Evolutionary conservation across 495 filamentous ascomycete genomes (phyloP).

Genomic region (Aspergillus panamensis): DNA sequence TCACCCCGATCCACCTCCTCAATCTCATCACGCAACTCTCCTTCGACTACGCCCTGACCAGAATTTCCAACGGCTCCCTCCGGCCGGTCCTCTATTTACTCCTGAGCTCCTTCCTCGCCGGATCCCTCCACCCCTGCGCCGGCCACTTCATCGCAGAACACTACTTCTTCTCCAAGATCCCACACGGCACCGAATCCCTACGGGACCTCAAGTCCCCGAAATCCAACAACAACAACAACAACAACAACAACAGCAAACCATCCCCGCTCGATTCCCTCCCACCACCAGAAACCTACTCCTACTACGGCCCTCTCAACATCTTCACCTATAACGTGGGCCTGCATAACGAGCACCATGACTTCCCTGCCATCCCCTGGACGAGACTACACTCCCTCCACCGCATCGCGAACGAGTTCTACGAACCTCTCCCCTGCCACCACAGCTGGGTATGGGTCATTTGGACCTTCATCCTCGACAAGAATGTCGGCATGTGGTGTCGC

Average conservation of each 20-base stretch:
- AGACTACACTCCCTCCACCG: conserved; percentile 66
- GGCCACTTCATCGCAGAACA: conserved; percentile 99
- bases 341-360: conserved; percentile 99
- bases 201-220: conserved; percentile 31
- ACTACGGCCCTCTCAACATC: conserved; percentile 90
- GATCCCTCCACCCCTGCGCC: conserved; percentile 88
- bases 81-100: conserved; percentile 71
- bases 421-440: conserved; percentile 75
- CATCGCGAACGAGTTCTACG: conserved; percentile 92
- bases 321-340: conserved; percentile 95
- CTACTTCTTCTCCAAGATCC: conserved; percentile 84
- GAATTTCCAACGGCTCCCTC: conserved; percentile 51
- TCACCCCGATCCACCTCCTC: conserved; percentile 78
- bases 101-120: conserved; percentile 85
- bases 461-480: conserved; percentile 87
- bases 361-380: conserved; percentile 96
- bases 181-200: conserved; percentile 56
- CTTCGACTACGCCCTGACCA: conserved; percentile 72
- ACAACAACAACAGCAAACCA: conserved; percentile 24
- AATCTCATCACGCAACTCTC: conserved; percentile 73
- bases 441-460: conserved; percentile 93
- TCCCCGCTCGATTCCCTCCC: conserved; percentile 49
- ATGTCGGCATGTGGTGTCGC: conserved; percentile 83
- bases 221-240: conserved; percentile 20
- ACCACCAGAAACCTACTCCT: conserved; percentile 93